phyloP scores from a whole-genome alignment of 2,329 filamentous ascomycete species.

The Xylariaceae sp. region DNA sequence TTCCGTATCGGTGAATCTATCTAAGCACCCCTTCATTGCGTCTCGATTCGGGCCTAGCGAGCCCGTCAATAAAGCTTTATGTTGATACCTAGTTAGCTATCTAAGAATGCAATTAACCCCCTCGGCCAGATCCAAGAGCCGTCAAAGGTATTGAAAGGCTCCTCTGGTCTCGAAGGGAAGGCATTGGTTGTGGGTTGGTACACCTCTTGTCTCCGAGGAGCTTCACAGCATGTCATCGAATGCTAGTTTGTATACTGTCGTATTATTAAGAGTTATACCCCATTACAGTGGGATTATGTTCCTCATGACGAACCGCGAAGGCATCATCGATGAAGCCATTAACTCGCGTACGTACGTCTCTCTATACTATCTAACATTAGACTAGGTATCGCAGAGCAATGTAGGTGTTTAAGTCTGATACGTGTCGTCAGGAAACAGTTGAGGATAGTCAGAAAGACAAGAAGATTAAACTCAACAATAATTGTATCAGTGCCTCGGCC shows the following conservation, averaged over 20 bases:
- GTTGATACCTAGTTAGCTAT: no score
- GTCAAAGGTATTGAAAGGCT: conserved; percentile 21
- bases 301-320: conserved; percentile 45
- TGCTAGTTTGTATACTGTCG: conserved; percentile 6
- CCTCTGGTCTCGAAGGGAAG: conserved; percentile 33
- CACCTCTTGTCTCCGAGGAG: neutral
- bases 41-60: no score
- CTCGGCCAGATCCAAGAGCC: no score
- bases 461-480: conserved; percentile 19
- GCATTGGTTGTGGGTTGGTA: conserved; percentile 35
- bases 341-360: conserved; percentile 39
- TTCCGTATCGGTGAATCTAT: no score
- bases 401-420: conserved; percentile 26
- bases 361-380: conserved; percentile 33
- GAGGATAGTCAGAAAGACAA: conserved; percentile 19
- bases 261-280: conserved; percentile 39
- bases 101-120: no score
- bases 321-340: conserved; percentile 44
- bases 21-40: no score
- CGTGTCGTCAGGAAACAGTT: conserved; percentile 24
- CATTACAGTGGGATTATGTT: conserved; percentile 40
- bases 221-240: neutral
- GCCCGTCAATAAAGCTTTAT: no score
- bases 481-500: conserved; percentile 14
- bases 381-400: conserved; percentile 11